Percentiles rank a stretch among this genome's conserved stretches.
phyloP scores from a whole-genome alignment of 805 yeast species.

The Suhomyces emberorum region DNA sequence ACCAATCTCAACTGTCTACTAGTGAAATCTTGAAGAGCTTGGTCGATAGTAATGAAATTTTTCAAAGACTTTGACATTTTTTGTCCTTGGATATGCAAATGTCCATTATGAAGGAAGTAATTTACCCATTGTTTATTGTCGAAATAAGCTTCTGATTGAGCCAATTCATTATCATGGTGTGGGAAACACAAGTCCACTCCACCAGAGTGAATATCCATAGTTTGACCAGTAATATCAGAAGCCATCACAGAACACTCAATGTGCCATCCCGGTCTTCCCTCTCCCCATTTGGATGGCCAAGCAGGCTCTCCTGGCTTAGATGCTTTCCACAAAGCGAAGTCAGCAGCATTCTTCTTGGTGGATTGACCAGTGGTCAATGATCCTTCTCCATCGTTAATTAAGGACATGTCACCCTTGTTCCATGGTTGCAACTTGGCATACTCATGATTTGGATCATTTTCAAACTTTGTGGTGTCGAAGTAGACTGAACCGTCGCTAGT shows the following conservation, averaged over 20 bases:
- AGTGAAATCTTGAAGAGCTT: constrained; percentile 69
- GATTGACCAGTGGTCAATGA: constrained; percentile 54
- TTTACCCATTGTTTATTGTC: constrained; percentile 94
- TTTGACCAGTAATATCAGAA: constrained; percentile 74
- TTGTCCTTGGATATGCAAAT: constrained; percentile 96
- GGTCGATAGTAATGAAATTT: constrained; percentile 91
- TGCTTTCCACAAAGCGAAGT: constrained; percentile 95
- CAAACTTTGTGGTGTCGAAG: constrained; percentile 85
- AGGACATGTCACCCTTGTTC: constrained; percentile 85
- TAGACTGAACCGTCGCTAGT: constrained; percentile 93
- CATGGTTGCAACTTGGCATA: constrained; percentile 98
- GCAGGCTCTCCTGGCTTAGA: constrained; percentile 96
- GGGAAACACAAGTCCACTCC: constrained; percentile 98
- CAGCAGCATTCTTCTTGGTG: constrained; percentile 72
- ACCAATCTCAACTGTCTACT: constrained; percentile 86
- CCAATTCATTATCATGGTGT: constrained; percentile 97
- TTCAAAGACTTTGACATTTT: constrained; percentile 95
- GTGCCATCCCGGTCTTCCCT: constrained; percentile 99
- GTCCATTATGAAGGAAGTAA: constrained; percentile 95
- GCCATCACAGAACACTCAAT: constrained; percentile 99
- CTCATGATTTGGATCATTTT: constrained; percentile 63
- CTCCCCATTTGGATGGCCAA: constrained; percentile 96
- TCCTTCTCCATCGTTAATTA: constrained; percentile 95
- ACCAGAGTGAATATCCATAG: constrained; percentile 93
- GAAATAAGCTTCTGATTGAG: constrained; percentile 92